A percentile compares a stretch with the other conserved stretches of the same genome.
Conservation (phyloP, 768 basidiomycete species). For the Neoboletus brunneissimus region DNA sequence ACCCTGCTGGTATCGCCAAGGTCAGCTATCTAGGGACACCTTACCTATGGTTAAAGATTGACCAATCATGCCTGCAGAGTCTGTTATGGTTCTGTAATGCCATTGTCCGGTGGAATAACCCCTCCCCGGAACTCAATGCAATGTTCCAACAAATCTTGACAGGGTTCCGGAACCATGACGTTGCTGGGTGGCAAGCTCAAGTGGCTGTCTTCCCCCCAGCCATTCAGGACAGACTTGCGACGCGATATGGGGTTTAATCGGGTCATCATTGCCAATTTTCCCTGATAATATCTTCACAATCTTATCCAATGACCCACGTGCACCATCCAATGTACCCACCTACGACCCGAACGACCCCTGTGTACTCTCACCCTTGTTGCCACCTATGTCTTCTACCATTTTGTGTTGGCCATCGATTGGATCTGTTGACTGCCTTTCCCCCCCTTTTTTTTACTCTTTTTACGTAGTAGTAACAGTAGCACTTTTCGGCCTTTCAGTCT, state of each 20-base stretch:
- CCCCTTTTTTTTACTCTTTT: background rate
- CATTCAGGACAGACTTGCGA: slow-evolving; percentile 82
- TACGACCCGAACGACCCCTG: slow-evolving; percentile 10
- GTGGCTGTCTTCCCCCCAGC: slow-evolving; percentile 80
- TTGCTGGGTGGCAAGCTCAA: slow-evolving; percentile 82
- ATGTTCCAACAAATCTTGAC: slow-evolving; percentile 92
- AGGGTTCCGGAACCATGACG: slow-evolving; percentile 88
- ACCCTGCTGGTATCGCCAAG: slow-evolving; percentile 92
- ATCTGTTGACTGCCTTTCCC: slow-evolving; percentile 15
- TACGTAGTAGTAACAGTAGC: slow-evolving; percentile 28
- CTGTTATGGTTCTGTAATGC: slow-evolving; percentile 98
- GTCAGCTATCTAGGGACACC: slow-evolving; percentile 41
- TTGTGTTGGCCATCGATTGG: slow-evolving; percentile 30
- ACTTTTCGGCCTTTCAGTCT: slow-evolving; percentile 11
- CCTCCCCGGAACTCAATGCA: slow-evolving; percentile 84
- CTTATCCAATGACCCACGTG: slow-evolving; percentile 9
- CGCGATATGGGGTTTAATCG: slow-evolving; percentile 80
- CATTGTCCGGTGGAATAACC: slow-evolving; percentile 91
- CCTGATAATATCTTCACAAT: slow-evolving; percentile 13
- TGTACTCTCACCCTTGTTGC: slow-evolving; percentile 17
- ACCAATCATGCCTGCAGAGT: slow-evolving; percentile 49
- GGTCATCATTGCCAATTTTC: background rate
- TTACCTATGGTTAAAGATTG: background rate
- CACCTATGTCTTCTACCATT: slow-evolving; percentile 24
- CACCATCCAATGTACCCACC: slow-evolving; percentile 10